These are phyloP conservation scores for Reticulascus tulasneorum DNA, from an alignment of 2,329 filamentous ascomycete genomes.

Conservation along the genomic window DNA sequence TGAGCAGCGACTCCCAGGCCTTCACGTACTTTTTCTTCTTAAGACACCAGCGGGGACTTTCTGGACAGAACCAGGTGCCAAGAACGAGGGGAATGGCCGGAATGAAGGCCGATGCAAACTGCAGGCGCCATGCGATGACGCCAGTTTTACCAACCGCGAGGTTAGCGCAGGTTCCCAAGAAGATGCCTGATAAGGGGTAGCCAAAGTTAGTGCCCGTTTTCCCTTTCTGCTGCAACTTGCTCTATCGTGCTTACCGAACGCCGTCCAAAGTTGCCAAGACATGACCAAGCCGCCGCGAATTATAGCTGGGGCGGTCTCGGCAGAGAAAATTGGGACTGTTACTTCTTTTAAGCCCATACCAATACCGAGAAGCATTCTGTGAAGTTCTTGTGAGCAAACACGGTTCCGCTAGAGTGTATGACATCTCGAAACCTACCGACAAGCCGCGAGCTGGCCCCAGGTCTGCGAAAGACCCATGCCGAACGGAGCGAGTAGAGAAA, in stretches of 20 bases:
- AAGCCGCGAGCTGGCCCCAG: conserved; percentile 55
- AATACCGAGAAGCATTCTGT: conserved; percentile 46
- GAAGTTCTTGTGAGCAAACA: background rate
- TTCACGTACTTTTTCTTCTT: conserved; percentile 53
- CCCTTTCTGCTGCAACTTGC: background rate
- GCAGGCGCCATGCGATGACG: conserved; percentile 58
- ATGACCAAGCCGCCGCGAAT: conserved; percentile 52
- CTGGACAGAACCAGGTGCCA: conserved; percentile 57
- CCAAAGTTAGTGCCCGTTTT: background rate
- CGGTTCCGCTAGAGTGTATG: background rate
- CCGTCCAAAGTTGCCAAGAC: conserved; percentile 54
- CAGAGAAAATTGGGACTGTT: conserved; percentile 50
- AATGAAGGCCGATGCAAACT: conserved; percentile 61
- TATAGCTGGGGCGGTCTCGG: conserved; percentile 47
- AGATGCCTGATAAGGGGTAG: conserved; percentile 44
- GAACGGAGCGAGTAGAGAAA: conserved; percentile 58
- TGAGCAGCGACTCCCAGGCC: conserved; percentile 53
- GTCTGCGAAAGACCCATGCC: conserved; percentile 55
- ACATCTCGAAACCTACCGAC: conserved; percentile 33
- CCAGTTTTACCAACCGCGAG: conserved; percentile 58
- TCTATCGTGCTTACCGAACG: conserved; percentile 31
- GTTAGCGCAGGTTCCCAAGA: conserved; percentile 63
- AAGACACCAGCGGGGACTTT: conserved; percentile 63
- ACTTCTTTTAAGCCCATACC: conserved; percentile 54
- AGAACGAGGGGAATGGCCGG: conserved; percentile 59